Conservation (phyloP, 495 filamentous ascomycete species). For the Aspergillus homomorphus region DNA sequence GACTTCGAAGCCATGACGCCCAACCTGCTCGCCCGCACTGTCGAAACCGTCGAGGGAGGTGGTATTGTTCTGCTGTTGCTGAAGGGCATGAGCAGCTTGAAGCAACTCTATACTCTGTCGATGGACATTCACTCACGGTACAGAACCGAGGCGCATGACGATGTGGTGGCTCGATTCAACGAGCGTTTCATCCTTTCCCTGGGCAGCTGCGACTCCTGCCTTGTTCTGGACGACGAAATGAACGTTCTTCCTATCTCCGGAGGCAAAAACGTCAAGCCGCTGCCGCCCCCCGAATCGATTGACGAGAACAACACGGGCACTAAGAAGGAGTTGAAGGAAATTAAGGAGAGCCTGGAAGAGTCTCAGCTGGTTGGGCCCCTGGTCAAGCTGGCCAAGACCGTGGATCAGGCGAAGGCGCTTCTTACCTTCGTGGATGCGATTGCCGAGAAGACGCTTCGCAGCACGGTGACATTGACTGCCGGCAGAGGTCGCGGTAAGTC, state of each 20-base stretch:
- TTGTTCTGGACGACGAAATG: constrained; percentile 96
- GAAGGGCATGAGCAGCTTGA: constrained; percentile 95
- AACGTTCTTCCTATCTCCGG: constrained; percentile 98
- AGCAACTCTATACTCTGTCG: constrained; percentile 93
- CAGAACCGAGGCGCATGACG: constrained; percentile 92
- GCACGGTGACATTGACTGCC: constrained; percentile 90
- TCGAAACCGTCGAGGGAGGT: constrained; percentile 97
- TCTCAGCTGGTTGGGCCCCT: constrained; percentile 82
- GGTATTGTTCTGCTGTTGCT: constrained; percentile 86
- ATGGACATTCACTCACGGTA: constrained; percentile 99
- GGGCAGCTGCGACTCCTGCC: constrained; percentile 87
- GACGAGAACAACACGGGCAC: constrained; percentile 62
- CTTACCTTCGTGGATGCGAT: constrained; percentile 96
- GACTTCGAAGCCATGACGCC: constrained; percentile 98
- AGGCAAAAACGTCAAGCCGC: constrained; percentile 82
- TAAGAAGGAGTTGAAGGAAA: constrained; percentile 75
- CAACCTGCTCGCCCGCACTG: constrained; percentile 88
- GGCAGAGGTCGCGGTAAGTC: constrained; percentile 97
- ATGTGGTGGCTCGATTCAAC: constrained; percentile 95
- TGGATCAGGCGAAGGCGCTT: constrained; percentile 93
- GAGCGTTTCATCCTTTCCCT: constrained; percentile 95
- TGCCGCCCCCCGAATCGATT: constrained; percentile 66
- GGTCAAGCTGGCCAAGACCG: constrained; percentile 78
- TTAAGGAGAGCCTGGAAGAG: constrained; percentile 84
- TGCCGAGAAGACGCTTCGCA: constrained; percentile 89